Base-by-base conservation (phyloP, 306 rosid species). In the Cucumis melo region DNA sequence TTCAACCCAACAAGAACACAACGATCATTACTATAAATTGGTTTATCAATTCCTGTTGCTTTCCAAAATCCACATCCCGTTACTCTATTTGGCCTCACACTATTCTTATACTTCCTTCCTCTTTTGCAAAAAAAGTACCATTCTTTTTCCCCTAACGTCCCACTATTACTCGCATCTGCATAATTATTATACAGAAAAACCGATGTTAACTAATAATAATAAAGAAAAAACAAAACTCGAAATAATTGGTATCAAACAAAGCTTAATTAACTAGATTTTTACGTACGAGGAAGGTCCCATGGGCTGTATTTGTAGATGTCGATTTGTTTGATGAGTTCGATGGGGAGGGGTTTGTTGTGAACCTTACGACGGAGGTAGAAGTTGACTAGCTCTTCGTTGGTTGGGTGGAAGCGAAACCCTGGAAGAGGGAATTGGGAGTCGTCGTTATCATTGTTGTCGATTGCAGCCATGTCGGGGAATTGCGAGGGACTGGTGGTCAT, bases 341-440 rank as follows among this genome's bases (percentile, higher is more conserved):
- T 27, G 72, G 75, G 41, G 73, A 84, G 78, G 2, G 91, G 83
- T 78, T 87, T 94, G 48, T 85, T 87, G 46, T 85, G 84, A 51
- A 94, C 90, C 81, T 91, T 94, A 74, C 97, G 83, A 21, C 80
- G 79, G 57, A 94, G 98, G 82, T 94, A 94, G 77, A 94, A 94
- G 41, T 83, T 83, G 2, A 94, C 90, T 14, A 94, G 98, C 41
- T 94, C 98, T 82, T 94, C 91, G 57, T 94, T 97, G 2, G 98
- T 94, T 1, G 98, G 98, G 63, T 94, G 97, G 59, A 94, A 94
- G 1, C 98, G 85, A 78, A 91, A 94, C 63, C 98, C 98, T 0
- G 98, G 98, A 59, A 91, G 93, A 78, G 81, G 85, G 20, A 44
- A 10, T 46, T 76, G 79, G 20, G 56, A 51, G 56, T 51, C 20